Base-by-base conservation (phyloP, 2,329 filamentous ascomycete species). In the Hypomyces perniciosus region DNA sequence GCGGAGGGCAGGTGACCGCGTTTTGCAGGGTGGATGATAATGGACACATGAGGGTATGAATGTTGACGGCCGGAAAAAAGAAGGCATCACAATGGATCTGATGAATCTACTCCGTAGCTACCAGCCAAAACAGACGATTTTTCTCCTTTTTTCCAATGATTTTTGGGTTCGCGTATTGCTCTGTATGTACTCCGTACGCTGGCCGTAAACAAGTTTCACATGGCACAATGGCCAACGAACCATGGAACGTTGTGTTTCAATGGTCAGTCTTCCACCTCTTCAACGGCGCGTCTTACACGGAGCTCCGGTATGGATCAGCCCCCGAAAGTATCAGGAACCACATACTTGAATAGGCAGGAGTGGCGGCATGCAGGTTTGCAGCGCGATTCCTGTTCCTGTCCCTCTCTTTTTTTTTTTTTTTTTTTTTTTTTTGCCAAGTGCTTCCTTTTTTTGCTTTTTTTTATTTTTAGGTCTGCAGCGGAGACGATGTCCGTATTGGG, bases 11-110 rank as follows among this genome's bases (percentile, higher is more conserved):
- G 39, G 40, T 42, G 40, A 13, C 40, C 26, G 31, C 9, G 33
- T 12, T 26, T 35, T 44, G 49, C 30, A 29, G 8, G 33, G 50
- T 46, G 51, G 53, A 57, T 51, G 54, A 54, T 54, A 54, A 51
- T 56, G 49, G 46, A 50, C 52, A 51, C 44, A 57, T 43, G 52
- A 56, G 50, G 48, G 45, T 38, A 56, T 29, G 55, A 56, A 48
- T 48, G 40, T 56, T 49, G 52, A 52, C 38, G 47, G 45, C 44
- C 26, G 44, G 38, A 29, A 44, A 54, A 46, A 12, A 43, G 37
- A 54, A 39, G 41, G 30, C 30, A 50, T 56, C 47, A 53, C 48
- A 51, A 50, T 53, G 48, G 50, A 48, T 48, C 41, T 50, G 51
- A 53, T 50, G 51, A 53, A 44, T 39, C 51, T 54, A 38, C 31